A percentile compares a stretch with the other conserved stretches of the same genome.
Conservation (phyloP, 73 alveolate genomes). For the Effrenium voratum region DNA sequence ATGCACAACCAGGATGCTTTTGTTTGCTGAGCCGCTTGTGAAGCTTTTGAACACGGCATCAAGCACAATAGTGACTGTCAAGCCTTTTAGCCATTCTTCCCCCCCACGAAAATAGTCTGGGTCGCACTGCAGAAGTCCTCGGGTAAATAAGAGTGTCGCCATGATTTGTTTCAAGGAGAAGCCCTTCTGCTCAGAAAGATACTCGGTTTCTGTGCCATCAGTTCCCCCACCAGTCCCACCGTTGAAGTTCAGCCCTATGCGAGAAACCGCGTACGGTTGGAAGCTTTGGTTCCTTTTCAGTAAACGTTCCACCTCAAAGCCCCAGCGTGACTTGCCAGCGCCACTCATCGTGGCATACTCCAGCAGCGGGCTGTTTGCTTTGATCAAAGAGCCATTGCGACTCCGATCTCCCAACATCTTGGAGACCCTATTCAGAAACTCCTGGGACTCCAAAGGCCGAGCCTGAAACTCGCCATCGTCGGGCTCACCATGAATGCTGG, state of each 20-base stretch:
- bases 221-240: conserved; percentile 15
- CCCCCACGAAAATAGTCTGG: background rate
- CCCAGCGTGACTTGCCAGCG: conserved; percentile 9
- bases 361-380: background rate
- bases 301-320: background rate
- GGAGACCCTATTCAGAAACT: background rate
- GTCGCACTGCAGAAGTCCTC: background rate
- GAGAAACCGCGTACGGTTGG: background rate
- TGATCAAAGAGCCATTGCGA: background rate
- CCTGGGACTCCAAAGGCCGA: background rate
- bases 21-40: background rate
- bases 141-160: background rate
- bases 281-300: background rate
- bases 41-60: background rate
- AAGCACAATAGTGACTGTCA: background rate
- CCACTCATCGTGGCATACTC: conserved; percentile 31
- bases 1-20: background rate
- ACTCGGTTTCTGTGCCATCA: background rate
- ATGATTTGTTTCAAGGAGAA: background rate
- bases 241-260: conserved; percentile 14
- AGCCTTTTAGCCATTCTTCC: background rate
- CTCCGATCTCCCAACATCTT: background rate
- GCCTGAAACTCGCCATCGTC: background rate
- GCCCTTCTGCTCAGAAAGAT: background rate
- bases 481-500: background rate